phyloP scores from a whole-genome alignment of 148 eudicot genomes.

The Diospyros kaki region DNA sequence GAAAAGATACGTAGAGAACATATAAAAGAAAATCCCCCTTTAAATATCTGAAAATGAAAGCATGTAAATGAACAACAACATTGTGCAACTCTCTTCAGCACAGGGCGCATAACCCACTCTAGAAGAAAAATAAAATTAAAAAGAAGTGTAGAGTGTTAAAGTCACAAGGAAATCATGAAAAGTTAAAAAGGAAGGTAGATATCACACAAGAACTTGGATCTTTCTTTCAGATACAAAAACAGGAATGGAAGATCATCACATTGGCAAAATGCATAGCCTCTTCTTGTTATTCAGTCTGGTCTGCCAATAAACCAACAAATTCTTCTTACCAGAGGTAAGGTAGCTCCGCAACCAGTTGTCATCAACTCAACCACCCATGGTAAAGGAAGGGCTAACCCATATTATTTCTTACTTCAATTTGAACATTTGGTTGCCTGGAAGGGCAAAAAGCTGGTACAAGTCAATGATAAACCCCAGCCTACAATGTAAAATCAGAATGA shows the following conservation, averaged over 20 bases:
- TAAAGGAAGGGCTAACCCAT: conserved; percentile 6
- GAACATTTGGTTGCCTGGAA: conserved; percentile 2
- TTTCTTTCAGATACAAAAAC: conserved; percentile 8
- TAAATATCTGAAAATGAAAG: not conserved
- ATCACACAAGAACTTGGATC: not conserved
- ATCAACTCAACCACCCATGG: conserved; percentile 7
- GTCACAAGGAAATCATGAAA: not conserved
- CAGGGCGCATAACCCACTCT: not conserved
- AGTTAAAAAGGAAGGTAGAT: not conserved
- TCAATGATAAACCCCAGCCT: conserved; percentile 1
- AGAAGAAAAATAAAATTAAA: not conserved
- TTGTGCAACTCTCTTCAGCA: not conserved
- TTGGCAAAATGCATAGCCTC: not conserved
- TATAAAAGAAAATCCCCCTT: not conserved
- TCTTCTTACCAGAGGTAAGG: not conserved
- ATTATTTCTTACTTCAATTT: conserved; percentile 3
- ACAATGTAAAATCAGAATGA: conserved; percentile 10
- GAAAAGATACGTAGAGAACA: not conserved
- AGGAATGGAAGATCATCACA: not conserved
- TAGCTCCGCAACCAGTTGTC: not conserved
- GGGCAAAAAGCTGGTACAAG: not conserved
- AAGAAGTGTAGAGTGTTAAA: too few relatives aligned
- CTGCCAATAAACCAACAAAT: conserved; percentile 11
- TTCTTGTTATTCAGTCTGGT: conserved; percentile 7
- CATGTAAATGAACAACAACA: not conserved